These are phyloP conservation scores for Penicillium sp. DNA, from an alignment of 2,329 filamentous ascomycete species.

Conservation along the genomic window DNA sequence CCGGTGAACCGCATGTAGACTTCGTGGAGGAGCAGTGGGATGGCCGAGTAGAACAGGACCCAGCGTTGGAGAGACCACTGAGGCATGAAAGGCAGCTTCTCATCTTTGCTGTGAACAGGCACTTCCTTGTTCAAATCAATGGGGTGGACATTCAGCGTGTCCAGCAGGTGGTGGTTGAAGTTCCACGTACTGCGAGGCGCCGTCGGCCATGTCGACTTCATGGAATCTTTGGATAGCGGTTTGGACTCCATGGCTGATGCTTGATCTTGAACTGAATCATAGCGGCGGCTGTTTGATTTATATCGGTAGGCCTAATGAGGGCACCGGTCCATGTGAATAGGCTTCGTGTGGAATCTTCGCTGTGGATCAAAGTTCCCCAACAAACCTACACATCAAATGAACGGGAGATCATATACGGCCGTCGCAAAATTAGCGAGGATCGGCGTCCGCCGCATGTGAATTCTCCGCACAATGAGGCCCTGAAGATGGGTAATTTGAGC, in stretches of 20 bases:
- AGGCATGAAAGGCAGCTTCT: conserved; percentile 44
- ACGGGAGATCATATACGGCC: conserved; percentile 1
- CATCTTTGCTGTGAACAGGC: conserved; percentile 45
- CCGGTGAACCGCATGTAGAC: conserved; percentile 33
- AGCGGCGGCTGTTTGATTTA: conserved; percentile 10
- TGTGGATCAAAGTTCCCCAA: conserved; percentile 20
- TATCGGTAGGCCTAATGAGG: conserved; percentile 10
- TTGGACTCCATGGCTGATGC: conserved; percentile 22
- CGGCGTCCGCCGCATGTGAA: conserved; percentile 17
- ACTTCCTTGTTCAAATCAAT: conserved; percentile 27
- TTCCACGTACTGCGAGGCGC: conserved; percentile 28
- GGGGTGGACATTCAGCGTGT: conserved; percentile 29
- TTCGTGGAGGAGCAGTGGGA: conserved; percentile 45
- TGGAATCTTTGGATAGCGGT: conserved; percentile 31
- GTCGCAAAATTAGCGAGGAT: conserved; percentile 10
- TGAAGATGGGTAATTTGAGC: neutral
- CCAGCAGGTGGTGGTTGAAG: conserved; percentile 27
- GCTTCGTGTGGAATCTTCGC: conserved; percentile 4
- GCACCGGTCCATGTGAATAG: conserved; percentile 13
- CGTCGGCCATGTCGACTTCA: conserved; percentile 34
- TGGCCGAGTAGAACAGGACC: conserved; percentile 43
- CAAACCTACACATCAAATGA: conserved; percentile 11
- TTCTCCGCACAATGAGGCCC: conserved; percentile 1
- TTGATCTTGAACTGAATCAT: neutral
- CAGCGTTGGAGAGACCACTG: conserved; percentile 42